Evolutionary conservation across 2,329 filamentous ascomycete genomes (phyloP).

Genomic region (Pseudogymnoascus sp.): DNA sequence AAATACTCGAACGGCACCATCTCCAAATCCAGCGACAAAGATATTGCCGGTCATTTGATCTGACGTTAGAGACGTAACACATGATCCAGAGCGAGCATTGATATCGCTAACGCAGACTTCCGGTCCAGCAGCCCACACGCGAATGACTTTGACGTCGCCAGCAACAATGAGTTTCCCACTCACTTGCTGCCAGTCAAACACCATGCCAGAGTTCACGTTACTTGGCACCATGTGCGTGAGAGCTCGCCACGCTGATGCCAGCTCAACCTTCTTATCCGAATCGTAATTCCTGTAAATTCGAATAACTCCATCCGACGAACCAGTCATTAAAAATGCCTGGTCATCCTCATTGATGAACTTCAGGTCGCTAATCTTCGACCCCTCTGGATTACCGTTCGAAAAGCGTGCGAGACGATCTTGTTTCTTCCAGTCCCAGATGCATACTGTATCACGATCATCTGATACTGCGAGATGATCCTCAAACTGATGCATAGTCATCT

Average conservation of each 20-base stretch:
- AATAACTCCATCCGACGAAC: constrained; percentile 89
- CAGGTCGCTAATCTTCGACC: constrained; percentile 88
- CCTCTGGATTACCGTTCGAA: constrained; percentile 86
- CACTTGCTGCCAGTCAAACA: constrained; percentile 99
- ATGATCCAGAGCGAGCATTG: constrained; percentile 85
- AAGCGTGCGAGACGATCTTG: constrained; percentile 71
- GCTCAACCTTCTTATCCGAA: constrained; percentile 62
- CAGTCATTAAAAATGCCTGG: constrained; percentile 87
- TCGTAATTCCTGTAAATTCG: constrained; percentile 93
- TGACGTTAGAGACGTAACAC: constrained; percentile 89
- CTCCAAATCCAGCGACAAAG: constrained; percentile 92
- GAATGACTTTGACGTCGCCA: constrained; percentile 89
- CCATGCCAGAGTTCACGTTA: constrained; percentile 88
- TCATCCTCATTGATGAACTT: constrained; percentile 99
- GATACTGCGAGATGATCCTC: constrained; percentile 91
- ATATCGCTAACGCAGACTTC: constrained; percentile 93
- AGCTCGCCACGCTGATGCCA: constrained; percentile 86
- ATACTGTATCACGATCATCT: constrained; percentile 84
- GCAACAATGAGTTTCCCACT: constrained; percentile 90
- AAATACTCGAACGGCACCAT: constrained; percentile 89
- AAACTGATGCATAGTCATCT: constrained; percentile 96
- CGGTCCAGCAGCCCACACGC: constrained; percentile 90
- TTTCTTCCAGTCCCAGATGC: constrained; percentile 88
- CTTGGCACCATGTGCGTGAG: constrained; percentile 89
- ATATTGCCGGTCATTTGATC: constrained; percentile 97